Conservation (phyloP, 2,329 filamentous ascomycete species). For the Diaporthe australafricana region DNA sequence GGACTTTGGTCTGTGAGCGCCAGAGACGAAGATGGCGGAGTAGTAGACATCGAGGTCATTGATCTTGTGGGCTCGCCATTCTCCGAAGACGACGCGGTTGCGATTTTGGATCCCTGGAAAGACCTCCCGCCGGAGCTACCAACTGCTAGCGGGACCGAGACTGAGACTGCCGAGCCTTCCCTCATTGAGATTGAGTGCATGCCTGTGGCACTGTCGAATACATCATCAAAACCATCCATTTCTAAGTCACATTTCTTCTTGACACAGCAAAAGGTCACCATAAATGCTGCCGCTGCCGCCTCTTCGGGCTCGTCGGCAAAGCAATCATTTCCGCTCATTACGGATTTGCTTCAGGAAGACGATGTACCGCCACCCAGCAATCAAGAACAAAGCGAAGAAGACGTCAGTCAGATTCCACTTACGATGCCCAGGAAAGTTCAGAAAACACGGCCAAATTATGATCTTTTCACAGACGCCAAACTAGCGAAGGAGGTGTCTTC, state of each 20-base stretch:
- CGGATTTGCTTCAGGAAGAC: conserved; percentile 31
- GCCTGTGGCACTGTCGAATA: conserved; percentile 14
- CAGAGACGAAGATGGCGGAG: conserved; percentile 71
- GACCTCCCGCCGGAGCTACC: conserved; percentile 39
- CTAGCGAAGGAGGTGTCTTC: conserved; percentile 70
- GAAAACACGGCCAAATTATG: conserved; percentile 64
- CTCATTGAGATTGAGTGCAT: conserved; percentile 28
- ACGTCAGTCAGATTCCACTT: conserved; percentile 30
- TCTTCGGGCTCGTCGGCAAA: neutral
- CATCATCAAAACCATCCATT: neutral
- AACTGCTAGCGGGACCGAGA: conserved; percentile 16
- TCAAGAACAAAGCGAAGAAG: conserved; percentile 45
- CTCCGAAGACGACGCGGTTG: conserved; percentile 39
- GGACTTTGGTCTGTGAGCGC: conserved; percentile 79
- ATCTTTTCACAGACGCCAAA: conserved; percentile 70
- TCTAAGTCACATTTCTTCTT: conserved; percentile 39
- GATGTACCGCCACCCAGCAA: conserved; percentile 47
- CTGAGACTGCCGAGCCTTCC: conserved; percentile 25
- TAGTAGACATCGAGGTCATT: conserved; percentile 72
- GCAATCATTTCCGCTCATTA: conserved; percentile 12
- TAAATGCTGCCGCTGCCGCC: neutral
- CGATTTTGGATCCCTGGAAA: conserved; percentile 44
- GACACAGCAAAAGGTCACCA: conserved; percentile 37
- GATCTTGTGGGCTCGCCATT: conserved; percentile 64
- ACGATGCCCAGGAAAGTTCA: conserved; percentile 20